These are phyloP conservation scores for Solanum ossicruentum DNA, from an alignment of 257 asterid genomes.

Conservation along the genomic window DNA sequence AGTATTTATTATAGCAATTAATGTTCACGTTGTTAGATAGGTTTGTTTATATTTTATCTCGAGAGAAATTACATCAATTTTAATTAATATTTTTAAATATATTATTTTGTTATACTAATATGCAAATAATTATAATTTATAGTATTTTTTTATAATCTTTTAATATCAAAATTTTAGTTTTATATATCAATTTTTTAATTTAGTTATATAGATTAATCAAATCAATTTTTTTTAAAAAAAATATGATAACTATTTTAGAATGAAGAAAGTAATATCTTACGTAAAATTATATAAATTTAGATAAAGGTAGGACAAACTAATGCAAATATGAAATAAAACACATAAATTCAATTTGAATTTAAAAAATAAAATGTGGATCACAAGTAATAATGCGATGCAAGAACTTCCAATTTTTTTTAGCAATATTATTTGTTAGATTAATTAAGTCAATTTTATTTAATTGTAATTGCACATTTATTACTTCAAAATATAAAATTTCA, in stretches of 20 bases:
- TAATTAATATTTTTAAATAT: not conserved
- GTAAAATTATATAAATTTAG: not conserved
- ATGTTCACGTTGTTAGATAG: not conserved
- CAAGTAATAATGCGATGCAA: not conserved
- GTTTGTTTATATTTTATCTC: not conserved
- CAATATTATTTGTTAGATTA: not conserved
- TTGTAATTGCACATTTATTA: not conserved
- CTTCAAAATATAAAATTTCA: not conserved
- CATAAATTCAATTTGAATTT: not conserved
- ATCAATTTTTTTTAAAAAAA: too few relatives aligned
- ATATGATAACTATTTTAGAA: too few relatives aligned
- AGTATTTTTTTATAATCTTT: too few relatives aligned
- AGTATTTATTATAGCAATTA: not conserved
- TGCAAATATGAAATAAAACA: not conserved
- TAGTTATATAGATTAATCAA: too few relatives aligned
- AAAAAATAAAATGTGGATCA: not conserved
- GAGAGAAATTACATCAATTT: not conserved
- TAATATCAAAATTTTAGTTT: too few relatives aligned
- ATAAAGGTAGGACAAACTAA: not conserved
- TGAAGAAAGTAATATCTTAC: not conserved
- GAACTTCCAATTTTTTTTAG: too few relatives aligned
- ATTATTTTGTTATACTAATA: not conserved
- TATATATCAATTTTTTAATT: not conserved
- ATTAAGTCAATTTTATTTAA: not conserved
- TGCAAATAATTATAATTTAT: not conserved